Conservation (phyloP, 2,329 filamentous ascomycete species). For the Simplicillium aogashimaense region DNA sequence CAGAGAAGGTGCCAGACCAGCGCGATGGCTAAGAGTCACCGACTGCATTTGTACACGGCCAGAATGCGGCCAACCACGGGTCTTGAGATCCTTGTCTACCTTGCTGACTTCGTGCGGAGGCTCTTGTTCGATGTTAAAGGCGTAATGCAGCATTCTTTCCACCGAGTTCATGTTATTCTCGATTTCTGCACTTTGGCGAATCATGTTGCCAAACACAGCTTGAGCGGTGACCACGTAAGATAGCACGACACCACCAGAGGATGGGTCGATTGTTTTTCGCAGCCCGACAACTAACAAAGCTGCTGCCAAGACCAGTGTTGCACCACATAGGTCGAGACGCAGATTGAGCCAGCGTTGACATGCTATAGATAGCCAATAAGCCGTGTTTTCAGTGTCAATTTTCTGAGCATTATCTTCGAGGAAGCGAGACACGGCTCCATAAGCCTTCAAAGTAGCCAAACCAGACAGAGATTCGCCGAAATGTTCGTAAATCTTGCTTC, state of each 20-base stretch:
- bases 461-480: constrained; percentile 84
- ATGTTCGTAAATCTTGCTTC: constrained; percentile 83
- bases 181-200: constrained; percentile 36
- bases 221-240: constrained; percentile 50
- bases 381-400: constrained; percentile 70
- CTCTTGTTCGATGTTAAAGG: constrained; percentile 79
- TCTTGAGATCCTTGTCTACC: constrained; percentile 10
- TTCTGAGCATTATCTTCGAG: constrained; percentile 71
- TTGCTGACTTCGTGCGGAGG: constrained; percentile 49
- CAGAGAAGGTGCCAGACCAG: constrained; percentile 70
- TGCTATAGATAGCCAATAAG: constrained; percentile 58
- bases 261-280: too few species aligned
- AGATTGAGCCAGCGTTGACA: constrained; percentile 59
- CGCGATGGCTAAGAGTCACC: constrained; percentile 72
- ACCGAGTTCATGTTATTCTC: constrained; percentile 97
- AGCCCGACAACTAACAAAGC: constrained; percentile 38
- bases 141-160: constrained; percentile 85
- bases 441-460: constrained; percentile 83
- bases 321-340: constrained; percentile 52
- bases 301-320: constrained; percentile 49
- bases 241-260: constrained; percentile 51
- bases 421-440: constrained; percentile 77
- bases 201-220: constrained; percentile 49
- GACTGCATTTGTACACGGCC: constrained; percentile 71
- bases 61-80: constrained; percentile 56